Evolutionary conservation across 2,329 filamentous ascomycete species (phyloP).

Genomic region (Xylariaceae sp.): DNA sequence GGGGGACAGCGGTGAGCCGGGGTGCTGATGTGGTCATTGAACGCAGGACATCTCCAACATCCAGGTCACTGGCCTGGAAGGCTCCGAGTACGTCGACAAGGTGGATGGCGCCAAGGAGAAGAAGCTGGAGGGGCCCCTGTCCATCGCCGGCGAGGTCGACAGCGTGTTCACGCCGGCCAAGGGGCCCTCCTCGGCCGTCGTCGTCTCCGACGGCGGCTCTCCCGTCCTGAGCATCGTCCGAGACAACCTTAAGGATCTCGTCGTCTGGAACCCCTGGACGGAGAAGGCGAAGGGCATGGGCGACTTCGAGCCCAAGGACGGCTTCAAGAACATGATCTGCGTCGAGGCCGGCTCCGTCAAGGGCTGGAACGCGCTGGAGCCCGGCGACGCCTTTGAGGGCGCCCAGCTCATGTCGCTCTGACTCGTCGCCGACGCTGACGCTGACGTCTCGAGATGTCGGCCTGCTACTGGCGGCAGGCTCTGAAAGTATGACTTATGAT

Average conservation of each 20-base stretch:
- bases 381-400: constrained; percentile 60
- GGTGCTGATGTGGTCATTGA: background rate
- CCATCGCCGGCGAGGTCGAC: constrained; percentile 74
- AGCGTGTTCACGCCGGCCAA: constrained; percentile 72
- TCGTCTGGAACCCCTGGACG: constrained; percentile 95
- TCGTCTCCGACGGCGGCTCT: constrained; percentile 55
- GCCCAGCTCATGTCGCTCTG: constrained; percentile 45
- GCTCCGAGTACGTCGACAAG: constrained; percentile 77
- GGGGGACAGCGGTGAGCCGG: no score
- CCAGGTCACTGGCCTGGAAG: constrained; percentile 67
- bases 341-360: constrained; percentile 83
- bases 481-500: no score
- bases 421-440: no score
- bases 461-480: no score
- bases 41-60: constrained; percentile 69
- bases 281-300: constrained; percentile 75
- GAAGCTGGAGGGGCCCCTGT: constrained; percentile 56
- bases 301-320: constrained; percentile 85
- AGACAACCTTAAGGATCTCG: constrained; percentile 79
- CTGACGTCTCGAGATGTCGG: no score
- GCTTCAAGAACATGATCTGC: constrained; percentile 89
- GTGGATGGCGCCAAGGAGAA: constrained; percentile 57
- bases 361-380: constrained; percentile 77
- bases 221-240: constrained; percentile 66
- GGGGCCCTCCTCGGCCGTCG: constrained; percentile 49